Base-by-base conservation (phyloP, 441 rosid genomes). In the Gossypium trilobum region DNA sequence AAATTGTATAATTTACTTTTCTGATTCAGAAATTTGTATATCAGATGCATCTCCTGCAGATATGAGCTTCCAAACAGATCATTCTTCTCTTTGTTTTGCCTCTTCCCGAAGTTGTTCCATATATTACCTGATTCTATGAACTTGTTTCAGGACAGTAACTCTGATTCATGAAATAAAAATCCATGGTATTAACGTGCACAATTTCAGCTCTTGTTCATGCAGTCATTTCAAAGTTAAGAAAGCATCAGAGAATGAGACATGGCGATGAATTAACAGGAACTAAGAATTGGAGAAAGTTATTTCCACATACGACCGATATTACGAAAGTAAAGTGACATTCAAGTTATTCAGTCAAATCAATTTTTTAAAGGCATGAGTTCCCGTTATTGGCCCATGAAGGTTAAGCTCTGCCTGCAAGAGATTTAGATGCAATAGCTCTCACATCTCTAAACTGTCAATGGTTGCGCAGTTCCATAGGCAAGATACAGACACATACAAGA, bases 51-150 rank as follows among this genome's bases (percentile, higher is more conserved):
- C 52, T 27, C 39, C 52, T 54, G 55, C 60, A 19, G 74, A 60
- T 44, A 23, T 68, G 58, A 76, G 54, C 69, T 61, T 70, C 64
- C 29, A 39, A 70, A 70, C 46, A 62, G 48, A 29, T 57, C 56
- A 33, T 29, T 33, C 1, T 64, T 25, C 55, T 44, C 33, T 23
- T 29, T 51, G 39, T 10, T 60, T 55, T 13, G 2, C 17, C 63
- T 27, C 19, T 31, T 8, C 0, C n/a, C 29, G 8, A 55, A 19
- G 13, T 55, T 20, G 11, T 55, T 55, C 60, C 23, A 14, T 52
- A 17, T 52, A 16, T 51, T 51, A 5, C 56, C 10, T 51, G 22
- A 51, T 5, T 51, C 9, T 51, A 51, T 51, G 56, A 51, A 51
- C 56, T 51, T 51, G 22, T 51, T 36, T 36, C 42, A 36, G 42